These are phyloP conservation scores for Entomortierella beljakovae DNA, from an alignment of 192 early-diverging fungal species.

Conservation along the genomic window DNA sequence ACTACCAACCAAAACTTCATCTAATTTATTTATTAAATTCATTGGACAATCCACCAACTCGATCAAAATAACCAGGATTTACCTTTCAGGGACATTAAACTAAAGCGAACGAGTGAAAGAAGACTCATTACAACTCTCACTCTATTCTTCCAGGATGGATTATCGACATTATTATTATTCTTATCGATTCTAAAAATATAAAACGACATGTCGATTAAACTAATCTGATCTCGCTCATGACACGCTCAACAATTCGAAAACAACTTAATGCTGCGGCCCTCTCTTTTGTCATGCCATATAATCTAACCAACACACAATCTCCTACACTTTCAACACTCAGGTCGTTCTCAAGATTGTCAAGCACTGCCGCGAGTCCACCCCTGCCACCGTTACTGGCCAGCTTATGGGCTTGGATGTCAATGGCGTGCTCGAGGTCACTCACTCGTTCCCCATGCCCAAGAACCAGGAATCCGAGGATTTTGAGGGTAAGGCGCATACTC, in stretches of 20 bases:
- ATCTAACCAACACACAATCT: background rate
- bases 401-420: slow-evolving; percentile 94
- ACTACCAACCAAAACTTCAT: background rate
- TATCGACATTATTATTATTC: too few species aligned
- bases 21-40: background rate
- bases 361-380: slow-evolving; percentile 90
- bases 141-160: too few species aligned
- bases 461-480: slow-evolving; percentile 53
- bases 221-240: background rate
- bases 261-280: background rate
- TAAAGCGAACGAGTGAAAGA: background rate
- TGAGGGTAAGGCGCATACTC: slow-evolving; percentile 26
- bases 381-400: slow-evolving; percentile 87
- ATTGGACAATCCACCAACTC: background rate
- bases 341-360: slow-evolving; percentile 98
- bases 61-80: background rate
- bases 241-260: background rate
- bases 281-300: background rate
- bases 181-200: too few species aligned
- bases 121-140: background rate
- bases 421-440: slow-evolving; percentile 92
- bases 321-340: slow-evolving; percentile 24
- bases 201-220: background rate
- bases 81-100: background rate
- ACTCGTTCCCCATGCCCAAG: slow-evolving; percentile 88